phyloP scores from a whole-genome alignment of 2,329 filamentous ascomycete genomes.

The Bimuria novae-zelandiae region DNA sequence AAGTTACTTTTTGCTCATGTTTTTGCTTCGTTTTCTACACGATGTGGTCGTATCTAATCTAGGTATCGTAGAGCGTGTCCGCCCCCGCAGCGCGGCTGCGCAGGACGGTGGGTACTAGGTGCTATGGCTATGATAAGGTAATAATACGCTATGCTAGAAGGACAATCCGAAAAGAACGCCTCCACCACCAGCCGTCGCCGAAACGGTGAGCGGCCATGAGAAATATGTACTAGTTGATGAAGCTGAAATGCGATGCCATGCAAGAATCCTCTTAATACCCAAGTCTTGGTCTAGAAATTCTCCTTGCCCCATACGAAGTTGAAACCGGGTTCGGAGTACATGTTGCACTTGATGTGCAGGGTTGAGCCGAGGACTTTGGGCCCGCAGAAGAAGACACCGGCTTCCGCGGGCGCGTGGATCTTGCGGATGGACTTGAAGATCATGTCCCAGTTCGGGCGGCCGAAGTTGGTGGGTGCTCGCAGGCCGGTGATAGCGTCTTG shows the following conservation, averaged over 20 bases:
- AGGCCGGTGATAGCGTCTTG: constrained; percentile 84
- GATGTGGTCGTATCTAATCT: not conserved
- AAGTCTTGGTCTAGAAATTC: constrained; percentile 59
- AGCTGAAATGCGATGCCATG: not conserved
- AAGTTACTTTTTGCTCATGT: not conserved
- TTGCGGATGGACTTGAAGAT: constrained; percentile 84
- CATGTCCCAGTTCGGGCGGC: constrained; percentile 87
- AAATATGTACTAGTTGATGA: constrained; percentile 22
- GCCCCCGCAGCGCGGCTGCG: constrained; percentile 2
- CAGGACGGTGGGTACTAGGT: constrained; percentile 2
- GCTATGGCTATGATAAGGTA: constrained; percentile 2
- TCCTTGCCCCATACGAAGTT: constrained; percentile 72
- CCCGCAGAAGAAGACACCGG: constrained; percentile 72
- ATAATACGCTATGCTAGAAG: constrained; percentile 2
- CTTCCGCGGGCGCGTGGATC: constrained; percentile 56
- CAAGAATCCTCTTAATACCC: too few species aligned
- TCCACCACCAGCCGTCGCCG: constrained; percentile 6
- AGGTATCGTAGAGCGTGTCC: constrained; percentile 9
- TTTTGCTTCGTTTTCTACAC: constrained; percentile 2
- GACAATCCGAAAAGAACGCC: constrained; percentile 1
- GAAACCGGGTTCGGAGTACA: constrained; percentile 80
- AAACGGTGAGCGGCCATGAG: not conserved
- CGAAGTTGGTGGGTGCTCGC: constrained; percentile 81
- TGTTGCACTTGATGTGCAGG: constrained; percentile 83
- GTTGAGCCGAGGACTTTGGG: constrained; percentile 78